phyloP scores from a whole-genome alignment of 768 basidiomycete genomes.

The Trametopsis cervina region DNA sequence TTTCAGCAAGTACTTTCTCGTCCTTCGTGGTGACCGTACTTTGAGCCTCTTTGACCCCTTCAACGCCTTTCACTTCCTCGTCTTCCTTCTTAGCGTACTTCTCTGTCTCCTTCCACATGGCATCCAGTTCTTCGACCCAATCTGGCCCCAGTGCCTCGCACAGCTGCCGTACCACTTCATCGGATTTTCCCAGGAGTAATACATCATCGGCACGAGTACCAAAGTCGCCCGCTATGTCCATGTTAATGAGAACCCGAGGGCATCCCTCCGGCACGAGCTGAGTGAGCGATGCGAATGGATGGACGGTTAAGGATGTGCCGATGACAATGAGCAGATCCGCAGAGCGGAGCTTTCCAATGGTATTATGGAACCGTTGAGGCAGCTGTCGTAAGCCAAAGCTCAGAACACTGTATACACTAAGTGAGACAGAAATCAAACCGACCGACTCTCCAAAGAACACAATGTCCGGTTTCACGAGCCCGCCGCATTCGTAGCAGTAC shows the following conservation, averaged over 20 bases:
- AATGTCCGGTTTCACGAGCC: conserved; percentile 89
- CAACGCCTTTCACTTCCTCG: conserved; percentile 1
- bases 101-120: conserved; percentile 20
- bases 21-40: background rate
- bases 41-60: background rate
- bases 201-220: conserved; percentile 49
- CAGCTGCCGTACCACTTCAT: conserved; percentile 55
- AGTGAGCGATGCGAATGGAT: conserved; percentile 81
- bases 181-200: conserved; percentile 63
- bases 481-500: conserved; percentile 58
- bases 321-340: conserved; percentile 88
- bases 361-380: conserved; percentile 57
- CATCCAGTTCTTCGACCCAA: conserved; percentile 42
- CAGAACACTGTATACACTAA: conserved; percentile 42
- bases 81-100: conserved; percentile 3
- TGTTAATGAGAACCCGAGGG: conserved; percentile 85
- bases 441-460: conserved; percentile 87
- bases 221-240: conserved; percentile 72
- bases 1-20: background rate
- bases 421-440: conserved; percentile 18
- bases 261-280: conserved; percentile 40
- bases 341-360: conserved; percentile 43
- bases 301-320: conserved; percentile 83
- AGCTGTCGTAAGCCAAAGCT: conserved; percentile 39
- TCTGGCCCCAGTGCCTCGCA: conserved; percentile 51